These are phyloP conservation scores for Serendipita indica DNA, from an alignment of 768 basidiomycete genomes.

Conservation along the genomic window DNA sequence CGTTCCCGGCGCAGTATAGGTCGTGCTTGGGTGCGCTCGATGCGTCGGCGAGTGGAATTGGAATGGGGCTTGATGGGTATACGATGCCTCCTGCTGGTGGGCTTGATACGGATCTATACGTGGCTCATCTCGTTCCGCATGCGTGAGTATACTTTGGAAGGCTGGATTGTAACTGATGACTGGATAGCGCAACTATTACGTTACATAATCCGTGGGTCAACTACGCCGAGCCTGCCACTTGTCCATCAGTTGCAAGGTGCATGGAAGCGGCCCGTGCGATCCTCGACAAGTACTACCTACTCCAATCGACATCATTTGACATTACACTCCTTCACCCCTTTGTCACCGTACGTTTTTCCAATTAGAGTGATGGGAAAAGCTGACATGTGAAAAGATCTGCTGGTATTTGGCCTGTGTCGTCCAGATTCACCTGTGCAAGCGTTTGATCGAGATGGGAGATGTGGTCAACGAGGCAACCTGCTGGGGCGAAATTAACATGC, in stretches of 20 bases:
- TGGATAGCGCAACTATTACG: constrained; percentile 63
- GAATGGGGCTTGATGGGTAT: constrained; percentile 26
- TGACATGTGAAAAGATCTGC: too few species aligned
- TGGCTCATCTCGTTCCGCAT: constrained; percentile 76
- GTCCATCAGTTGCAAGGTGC: constrained; percentile 53
- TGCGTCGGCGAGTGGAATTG: background rate
- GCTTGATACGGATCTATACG: constrained; percentile 71
- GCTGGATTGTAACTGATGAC: background rate
- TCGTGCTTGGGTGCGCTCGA: constrained; percentile 14
- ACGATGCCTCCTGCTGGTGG: constrained; percentile 47
- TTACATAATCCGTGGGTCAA: constrained; percentile 75
- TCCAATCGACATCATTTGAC: constrained; percentile 72
- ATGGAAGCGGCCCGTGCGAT: constrained; percentile 61
- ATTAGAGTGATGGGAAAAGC: background rate
- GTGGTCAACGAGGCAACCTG: constrained; percentile 55
- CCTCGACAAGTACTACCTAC: constrained; percentile 55
- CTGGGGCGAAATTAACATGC: constrained; percentile 78
- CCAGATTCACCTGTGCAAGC: constrained; percentile 72
- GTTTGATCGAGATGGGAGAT: constrained; percentile 72
- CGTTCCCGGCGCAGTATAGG: constrained; percentile 33
- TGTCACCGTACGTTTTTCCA: constrained; percentile 49
- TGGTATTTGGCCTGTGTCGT: constrained; percentile 86
- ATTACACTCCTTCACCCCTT: constrained; percentile 69
- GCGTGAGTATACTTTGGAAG: constrained; percentile 46
- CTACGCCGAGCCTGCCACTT: constrained; percentile 46